Conservation (phyloP, 306 rosid species). For the Clitoria ternatea region DNA sequence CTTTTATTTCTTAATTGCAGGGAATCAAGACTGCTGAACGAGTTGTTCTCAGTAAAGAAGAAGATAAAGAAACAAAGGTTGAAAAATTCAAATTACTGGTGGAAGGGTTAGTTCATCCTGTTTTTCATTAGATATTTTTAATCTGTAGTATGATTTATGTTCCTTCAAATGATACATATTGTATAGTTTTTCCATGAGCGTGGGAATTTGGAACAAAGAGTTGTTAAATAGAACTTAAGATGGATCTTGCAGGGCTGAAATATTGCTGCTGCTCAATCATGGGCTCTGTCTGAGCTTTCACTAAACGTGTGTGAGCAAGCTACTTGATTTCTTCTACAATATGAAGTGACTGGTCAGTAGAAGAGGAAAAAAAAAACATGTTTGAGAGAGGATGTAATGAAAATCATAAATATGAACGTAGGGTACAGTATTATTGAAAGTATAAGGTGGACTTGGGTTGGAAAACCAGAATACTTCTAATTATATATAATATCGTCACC, state of each 20-base stretch:
- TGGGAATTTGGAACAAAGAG: not conserved
- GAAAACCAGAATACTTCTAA: not conserved
- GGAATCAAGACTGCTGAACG: constrained; percentile 80
- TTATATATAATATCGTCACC: not conserved
- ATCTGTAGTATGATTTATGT: not conserved
- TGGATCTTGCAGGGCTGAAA: not conserved
- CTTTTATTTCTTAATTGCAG: constrained; percentile 42
- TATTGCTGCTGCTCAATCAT: not conserved
- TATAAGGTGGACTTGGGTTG: not conserved
- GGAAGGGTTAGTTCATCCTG: constrained; percentile 75
- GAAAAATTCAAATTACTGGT: constrained; percentile 62
- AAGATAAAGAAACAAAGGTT: constrained; percentile 33
- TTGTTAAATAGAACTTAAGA: not conserved
- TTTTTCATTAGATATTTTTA: not conserved
- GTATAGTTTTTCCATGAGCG: not conserved
- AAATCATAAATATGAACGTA: constrained; percentile 1
- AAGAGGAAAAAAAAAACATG: not conserved
- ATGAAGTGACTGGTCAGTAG: not conserved
- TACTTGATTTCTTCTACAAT: not conserved
- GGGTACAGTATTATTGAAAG: not conserved
- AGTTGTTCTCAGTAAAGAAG: constrained; percentile 57
- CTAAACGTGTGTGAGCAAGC: not conserved
- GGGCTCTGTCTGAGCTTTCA: not conserved
- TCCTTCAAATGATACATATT: not conserved
- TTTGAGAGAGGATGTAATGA: not conserved